phyloP scores from a whole-genome alignment of 208 protist genomes.

The Balamuthia mandrillaris region DNA sequence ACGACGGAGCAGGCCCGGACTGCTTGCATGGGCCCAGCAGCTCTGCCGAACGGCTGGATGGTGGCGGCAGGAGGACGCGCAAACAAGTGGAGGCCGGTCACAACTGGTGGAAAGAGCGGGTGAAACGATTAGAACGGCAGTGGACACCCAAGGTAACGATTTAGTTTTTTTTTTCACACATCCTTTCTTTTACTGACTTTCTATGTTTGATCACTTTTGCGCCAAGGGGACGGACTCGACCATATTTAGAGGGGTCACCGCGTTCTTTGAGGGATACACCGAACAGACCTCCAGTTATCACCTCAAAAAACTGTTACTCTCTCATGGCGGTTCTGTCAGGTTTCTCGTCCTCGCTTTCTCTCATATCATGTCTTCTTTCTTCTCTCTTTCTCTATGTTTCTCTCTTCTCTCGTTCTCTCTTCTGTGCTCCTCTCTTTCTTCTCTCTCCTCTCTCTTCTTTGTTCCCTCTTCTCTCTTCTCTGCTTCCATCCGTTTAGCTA shows the following conservation, averaged over 20 bases:
- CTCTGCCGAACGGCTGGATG: not conserved
- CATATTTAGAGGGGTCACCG: not conserved
- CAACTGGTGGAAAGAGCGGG: not conserved
- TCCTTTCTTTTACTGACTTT: not conserved
- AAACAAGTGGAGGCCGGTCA: not conserved
- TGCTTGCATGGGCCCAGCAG: not conserved
- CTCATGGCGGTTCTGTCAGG: constrained; percentile 13
- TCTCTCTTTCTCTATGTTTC: not conserved
- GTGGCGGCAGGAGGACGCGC: not conserved
- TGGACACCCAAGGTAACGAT: not conserved
- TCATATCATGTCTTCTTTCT: not conserved
- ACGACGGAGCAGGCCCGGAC: too few relatives aligned
- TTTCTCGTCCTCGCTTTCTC: not conserved
- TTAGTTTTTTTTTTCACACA: not conserved
- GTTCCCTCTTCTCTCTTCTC: not conserved
- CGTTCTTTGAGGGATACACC: constrained; percentile 37
- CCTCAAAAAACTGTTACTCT: constrained; percentile 23
- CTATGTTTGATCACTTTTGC: not conserved
- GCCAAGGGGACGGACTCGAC: too few relatives aligned
- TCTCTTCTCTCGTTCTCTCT: not conserved
- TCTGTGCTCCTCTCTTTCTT: not conserved
- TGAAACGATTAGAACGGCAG: not conserved
- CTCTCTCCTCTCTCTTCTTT: not conserved
- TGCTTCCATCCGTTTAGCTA: too few relatives aligned
- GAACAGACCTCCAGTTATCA: constrained; percentile 6